phyloP scores from a whole-genome alignment of 148 eudicot species.

The Salicornia ramosissima region DNA sequence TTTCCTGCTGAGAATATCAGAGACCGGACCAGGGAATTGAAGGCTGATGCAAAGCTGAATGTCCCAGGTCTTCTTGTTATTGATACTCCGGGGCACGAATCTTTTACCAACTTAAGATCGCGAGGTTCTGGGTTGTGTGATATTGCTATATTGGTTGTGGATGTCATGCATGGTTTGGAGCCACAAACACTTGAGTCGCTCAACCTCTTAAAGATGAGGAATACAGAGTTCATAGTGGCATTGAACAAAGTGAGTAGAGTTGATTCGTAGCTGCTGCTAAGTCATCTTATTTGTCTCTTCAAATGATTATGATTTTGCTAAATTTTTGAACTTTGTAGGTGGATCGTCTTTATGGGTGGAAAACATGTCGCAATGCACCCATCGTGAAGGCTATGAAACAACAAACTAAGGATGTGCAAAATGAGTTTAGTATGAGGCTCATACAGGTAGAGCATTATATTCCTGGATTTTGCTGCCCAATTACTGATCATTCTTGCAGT shows the following conservation, averaged over 20 bases:
- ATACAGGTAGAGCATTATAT: slow-evolving; percentile 39
- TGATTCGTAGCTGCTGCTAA: too few relatives aligned
- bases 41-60: slow-evolving; percentile 83
- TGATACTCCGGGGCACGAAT: slow-evolving; percentile 96
- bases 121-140: slow-evolving; percentile 96
- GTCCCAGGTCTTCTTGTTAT: slow-evolving; percentile 93
- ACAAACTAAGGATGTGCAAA: slow-evolving; percentile 70
- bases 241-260: slow-evolving; percentile 65
- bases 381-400: slow-evolving; percentile 71
- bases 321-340: slow-evolving; percentile 40
- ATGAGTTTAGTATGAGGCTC: slow-evolving; percentile 69
- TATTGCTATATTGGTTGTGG: slow-evolving; percentile 88
- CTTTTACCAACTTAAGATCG: slow-evolving; percentile 76
- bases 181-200: slow-evolving; percentile 93
- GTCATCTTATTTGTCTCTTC: background rate
- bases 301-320: slow-evolving; percentile 7
- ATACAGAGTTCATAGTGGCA: slow-evolving; percentile 87
- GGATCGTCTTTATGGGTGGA: slow-evolving; percentile 92
- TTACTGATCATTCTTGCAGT: slow-evolving; percentile 8
- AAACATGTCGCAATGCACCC: slow-evolving; percentile 68
- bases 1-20: slow-evolving; percentile 88
- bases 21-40: slow-evolving; percentile 85
- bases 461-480: background rate
- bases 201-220: slow-evolving; percentile 82
- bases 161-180: slow-evolving; percentile 92